Conservation (phyloP, 371 early-diverging fungal species). For the Nematocida minor region DNA sequence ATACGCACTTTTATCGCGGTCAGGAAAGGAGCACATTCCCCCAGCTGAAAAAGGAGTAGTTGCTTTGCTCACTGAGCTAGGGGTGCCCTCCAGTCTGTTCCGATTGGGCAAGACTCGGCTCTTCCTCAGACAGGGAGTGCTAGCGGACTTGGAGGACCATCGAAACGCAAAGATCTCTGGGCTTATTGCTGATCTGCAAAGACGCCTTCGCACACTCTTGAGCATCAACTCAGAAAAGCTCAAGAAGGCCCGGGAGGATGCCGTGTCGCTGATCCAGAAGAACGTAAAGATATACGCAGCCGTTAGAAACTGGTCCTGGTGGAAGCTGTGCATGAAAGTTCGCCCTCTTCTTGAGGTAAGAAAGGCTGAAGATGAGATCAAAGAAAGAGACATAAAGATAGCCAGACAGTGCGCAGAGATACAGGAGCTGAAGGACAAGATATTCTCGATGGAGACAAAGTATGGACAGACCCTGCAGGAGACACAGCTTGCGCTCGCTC, state of each 20-base stretch:
- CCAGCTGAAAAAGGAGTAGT: slow-evolving; percentile 15
- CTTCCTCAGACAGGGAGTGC: slow-evolving; percentile 91
- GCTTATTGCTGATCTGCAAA: slow-evolving; percentile 71
- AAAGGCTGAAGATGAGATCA: slow-evolving; percentile 71
- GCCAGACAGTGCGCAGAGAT: slow-evolving; percentile 77
- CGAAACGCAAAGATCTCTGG: slow-evolving; percentile 70
- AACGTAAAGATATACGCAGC: slow-evolving; percentile 53
- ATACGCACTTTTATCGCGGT: slow-evolving; percentile 71
- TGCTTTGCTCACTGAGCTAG: slow-evolving; percentile 6
- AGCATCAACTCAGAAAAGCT: slow-evolving; percentile 66
- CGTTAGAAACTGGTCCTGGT: slow-evolving; percentile 63
- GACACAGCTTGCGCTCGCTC: slow-evolving; percentile 72
- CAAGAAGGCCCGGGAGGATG: slow-evolving; percentile 8
- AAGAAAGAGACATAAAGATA: slow-evolving; percentile 76
- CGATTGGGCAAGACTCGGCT: slow-evolving; percentile 86
- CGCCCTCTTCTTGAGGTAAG: slow-evolving; percentile 86
- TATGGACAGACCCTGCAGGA: slow-evolving; percentile 69
- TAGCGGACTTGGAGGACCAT: slow-evolving; percentile 84
- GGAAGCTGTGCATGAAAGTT: slow-evolving; percentile 77
- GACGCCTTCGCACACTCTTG: slow-evolving; percentile 76
- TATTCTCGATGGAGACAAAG: slow-evolving; percentile 72
- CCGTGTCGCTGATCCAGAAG: slow-evolving; percentile 51
- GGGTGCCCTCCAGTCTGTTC: slow-evolving; percentile 65
- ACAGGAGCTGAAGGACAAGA: slow-evolving; percentile 67
- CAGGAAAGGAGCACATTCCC: slow-evolving; percentile 5